Conservation (phyloP, 345 rosid genomes). For the Gossypium raimondii region DNA sequence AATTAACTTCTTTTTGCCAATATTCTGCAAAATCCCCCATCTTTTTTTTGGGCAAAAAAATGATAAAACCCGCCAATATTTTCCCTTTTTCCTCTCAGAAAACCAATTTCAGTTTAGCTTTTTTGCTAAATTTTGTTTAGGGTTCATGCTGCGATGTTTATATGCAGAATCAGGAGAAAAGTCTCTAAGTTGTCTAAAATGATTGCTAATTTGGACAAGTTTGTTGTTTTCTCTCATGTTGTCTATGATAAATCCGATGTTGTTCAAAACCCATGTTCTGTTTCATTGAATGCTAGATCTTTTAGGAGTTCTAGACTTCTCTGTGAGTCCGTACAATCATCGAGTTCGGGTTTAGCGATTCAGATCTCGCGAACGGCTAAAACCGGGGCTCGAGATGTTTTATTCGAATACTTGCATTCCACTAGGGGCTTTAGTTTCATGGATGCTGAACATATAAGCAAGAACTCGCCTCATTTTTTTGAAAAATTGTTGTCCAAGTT, state of each 20-base stretch:
- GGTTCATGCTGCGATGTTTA: conserved; percentile 33
- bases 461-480: conserved; percentile 62
- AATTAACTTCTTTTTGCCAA: neutral
- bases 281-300: conserved; percentile 27
- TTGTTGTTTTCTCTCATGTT: conserved; percentile 25
- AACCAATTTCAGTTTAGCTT: neutral
- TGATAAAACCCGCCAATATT: neutral
- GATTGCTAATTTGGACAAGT: conserved; percentile 33
- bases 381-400: conserved; percentile 51
- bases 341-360: conserved; percentile 23
- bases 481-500: conserved; percentile 48
- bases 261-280: conserved; percentile 28
- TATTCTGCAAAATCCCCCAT: too few relatives aligned
- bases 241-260: conserved; percentile 20
- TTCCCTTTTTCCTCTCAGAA: neutral
- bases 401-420: conserved; percentile 71
- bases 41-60: neutral
- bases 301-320: conserved; percentile 28
- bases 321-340: conserved; percentile 24
- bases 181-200: conserved; percentile 25
- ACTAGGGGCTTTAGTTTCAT: conserved; percentile 52
- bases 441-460: conserved; percentile 85
- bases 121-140: neutral
- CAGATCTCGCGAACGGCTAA: conserved; percentile 38
- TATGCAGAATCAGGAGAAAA: conserved; percentile 23